A percentile compares a stretch with the other conserved stretches of the same genome.
phyloP scores from a whole-genome alignment of 2,329 filamentous ascomycete species.

The Beauveria pseudobassiana region DNA sequence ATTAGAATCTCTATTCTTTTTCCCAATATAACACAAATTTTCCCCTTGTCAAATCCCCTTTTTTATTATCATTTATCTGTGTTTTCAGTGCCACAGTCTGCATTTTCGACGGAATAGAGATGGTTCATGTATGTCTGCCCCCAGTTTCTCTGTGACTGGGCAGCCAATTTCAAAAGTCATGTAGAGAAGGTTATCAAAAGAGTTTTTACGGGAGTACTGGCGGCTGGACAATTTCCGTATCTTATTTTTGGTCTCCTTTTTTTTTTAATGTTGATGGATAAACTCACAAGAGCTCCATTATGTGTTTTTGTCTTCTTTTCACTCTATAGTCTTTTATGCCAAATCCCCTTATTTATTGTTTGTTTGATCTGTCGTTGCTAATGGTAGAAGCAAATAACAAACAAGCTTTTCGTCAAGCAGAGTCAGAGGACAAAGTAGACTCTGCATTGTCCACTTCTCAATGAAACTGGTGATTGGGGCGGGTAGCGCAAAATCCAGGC shows the following conservation, averaged over 20 bases:
- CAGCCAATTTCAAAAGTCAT: constrained; percentile 30
- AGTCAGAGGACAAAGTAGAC: neutral
- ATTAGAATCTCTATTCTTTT: constrained; percentile 10
- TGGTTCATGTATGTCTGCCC: constrained; percentile 30
- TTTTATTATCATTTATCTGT: constrained; percentile 3
- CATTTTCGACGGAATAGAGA: constrained; percentile 29
- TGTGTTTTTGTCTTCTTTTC: constrained; percentile 12
- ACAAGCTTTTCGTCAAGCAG: neutral
- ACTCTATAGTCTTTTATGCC: neutral
- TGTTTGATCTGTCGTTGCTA: constrained; percentile 15
- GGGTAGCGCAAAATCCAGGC: neutral
- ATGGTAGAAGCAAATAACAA: constrained; percentile 7
- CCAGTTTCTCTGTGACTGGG: constrained; percentile 17
- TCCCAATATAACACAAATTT: constrained; percentile 1
- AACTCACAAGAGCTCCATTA: constrained; percentile 3
- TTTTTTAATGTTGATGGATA: constrained; percentile 9
- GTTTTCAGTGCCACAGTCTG: constrained; percentile 7
- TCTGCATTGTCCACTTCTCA: neutral
- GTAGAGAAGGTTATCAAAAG: constrained; percentile 25
- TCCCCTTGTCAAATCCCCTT: neutral
- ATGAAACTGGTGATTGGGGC: neutral
- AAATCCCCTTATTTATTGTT: constrained; percentile 12
- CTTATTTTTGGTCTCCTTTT: constrained; percentile 14
- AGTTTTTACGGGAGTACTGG: constrained; percentile 27
- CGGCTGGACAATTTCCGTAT: constrained; percentile 19